phyloP scores from a whole-genome alignment of 1,284 basidiomycete genomes.

The Apiotrichum veenhuisii region DNA sequence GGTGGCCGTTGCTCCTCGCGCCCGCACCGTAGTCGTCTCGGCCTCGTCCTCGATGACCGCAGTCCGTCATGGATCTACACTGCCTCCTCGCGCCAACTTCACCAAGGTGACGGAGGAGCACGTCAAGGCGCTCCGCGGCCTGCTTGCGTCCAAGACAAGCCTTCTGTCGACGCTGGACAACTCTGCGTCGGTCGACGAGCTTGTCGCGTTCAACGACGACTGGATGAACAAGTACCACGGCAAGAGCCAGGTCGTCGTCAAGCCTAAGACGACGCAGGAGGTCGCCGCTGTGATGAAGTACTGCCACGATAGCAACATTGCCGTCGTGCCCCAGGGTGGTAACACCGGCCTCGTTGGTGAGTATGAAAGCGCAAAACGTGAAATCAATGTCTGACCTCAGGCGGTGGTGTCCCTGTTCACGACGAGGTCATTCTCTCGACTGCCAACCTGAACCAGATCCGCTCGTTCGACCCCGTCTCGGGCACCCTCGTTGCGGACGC shows the following conservation, averaged over 20 bases:
- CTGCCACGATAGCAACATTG: slow-evolving; percentile 73
- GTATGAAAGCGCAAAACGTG: slow-evolving; percentile 21
- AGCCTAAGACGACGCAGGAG: slow-evolving; percentile 81
- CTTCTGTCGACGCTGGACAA: slow-evolving; percentile 53
- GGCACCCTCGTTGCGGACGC: slow-evolving; percentile 67
- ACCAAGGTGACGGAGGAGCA: slow-evolving; percentile 52
- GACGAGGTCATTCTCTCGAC: slow-evolving; percentile 88
- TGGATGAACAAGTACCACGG: slow-evolving; percentile 98
- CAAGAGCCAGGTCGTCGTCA: slow-evolving; percentile 74
- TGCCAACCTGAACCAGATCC: slow-evolving; percentile 75
- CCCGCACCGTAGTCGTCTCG: background rate
- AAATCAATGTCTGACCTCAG: slow-evolving; percentile 46
- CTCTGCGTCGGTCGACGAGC: slow-evolving; percentile 57
- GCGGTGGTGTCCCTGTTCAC: slow-evolving; percentile 86
- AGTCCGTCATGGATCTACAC: slow-evolving; percentile 35
- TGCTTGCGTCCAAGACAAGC: slow-evolving; percentile 51
- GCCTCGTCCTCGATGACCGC: background rate
- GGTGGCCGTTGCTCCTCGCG: slow-evolving; percentile 8
- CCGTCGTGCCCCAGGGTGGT: slow-evolving; percentile 93
- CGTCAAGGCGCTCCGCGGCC: slow-evolving; percentile 51
- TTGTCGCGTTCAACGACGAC: slow-evolving; percentile 80
- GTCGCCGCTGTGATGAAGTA: slow-evolving; percentile 82
- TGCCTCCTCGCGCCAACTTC: slow-evolving; percentile 47
- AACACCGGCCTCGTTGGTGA: slow-evolving; percentile 88
- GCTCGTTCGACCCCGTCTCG: slow-evolving; percentile 88